Percentiles rank a stretch among this genome's conserved stretches.
Evolutionary conservation across 371 early-diverging fungal species (phyloP).

Genomic region (Rhizopus microsporus): DNA sequence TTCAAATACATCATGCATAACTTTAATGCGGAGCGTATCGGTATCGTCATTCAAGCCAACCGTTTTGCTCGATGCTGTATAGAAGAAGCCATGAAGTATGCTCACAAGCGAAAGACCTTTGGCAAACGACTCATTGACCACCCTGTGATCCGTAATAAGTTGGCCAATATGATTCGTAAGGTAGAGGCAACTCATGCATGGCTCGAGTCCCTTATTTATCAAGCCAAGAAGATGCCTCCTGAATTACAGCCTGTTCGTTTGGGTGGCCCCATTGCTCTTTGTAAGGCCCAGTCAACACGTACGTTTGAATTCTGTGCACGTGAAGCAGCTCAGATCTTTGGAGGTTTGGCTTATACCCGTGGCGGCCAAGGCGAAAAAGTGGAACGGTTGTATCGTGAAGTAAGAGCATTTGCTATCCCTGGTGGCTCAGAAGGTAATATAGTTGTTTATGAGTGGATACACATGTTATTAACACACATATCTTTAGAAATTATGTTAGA

Average conservation of each 20-base stretch:
- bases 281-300: conserved; percentile 69
- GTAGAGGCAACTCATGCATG: conserved; percentile 75
- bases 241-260: conserved; percentile 60
- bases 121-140: conserved; percentile 75
- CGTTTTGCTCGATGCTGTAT: conserved; percentile 83
- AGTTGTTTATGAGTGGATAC: not conserved
- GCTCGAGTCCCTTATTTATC: conserved; percentile 59
- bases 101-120: conserved; percentile 83
- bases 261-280: conserved; percentile 70
- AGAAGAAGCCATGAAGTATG: conserved; percentile 83
- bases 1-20: conserved; percentile 79
- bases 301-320: conserved; percentile 72
- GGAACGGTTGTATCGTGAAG: conserved; percentile 71
- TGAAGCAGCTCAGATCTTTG: conserved; percentile 76
- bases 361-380: conserved; percentile 72
- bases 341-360: conserved; percentile 66
- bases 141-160: conserved; percentile 68
- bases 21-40: conserved; percentile 76
- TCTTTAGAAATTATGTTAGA: conserved; percentile 65
- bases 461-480: not conserved
- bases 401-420: conserved; percentile 66
- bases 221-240: conserved; percentile 51
- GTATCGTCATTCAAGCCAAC: conserved; percentile 79
- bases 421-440: conserved; percentile 61
- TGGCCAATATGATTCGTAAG: conserved; percentile 71